A percentile compares a stretch with the other conserved stretches of the same genome.
These are phyloP conservation scores for Stramenopiles sp. DNA, from an alignment of 352 stramenopile species.

Conservation along the genomic window DNA sequence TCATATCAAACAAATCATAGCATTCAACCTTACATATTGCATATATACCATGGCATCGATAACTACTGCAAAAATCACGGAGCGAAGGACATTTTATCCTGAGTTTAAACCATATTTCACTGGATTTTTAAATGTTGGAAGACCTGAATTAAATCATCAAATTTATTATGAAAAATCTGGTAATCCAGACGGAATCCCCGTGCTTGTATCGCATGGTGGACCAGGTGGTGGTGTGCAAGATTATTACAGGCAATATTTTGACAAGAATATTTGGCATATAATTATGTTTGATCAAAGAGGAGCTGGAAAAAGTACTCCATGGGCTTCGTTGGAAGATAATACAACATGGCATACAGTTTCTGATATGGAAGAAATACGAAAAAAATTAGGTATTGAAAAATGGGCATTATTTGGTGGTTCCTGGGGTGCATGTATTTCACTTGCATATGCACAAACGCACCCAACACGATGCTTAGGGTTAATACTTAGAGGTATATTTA, in stretches of 20 bases:
- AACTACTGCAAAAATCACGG: background rate
- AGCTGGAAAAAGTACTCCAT: constrained; percentile 55
- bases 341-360: constrained; percentile 71
- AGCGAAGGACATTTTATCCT: constrained; percentile 35
- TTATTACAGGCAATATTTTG: constrained; percentile 65
- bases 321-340: constrained; percentile 59
- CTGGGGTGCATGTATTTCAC: constrained; percentile 63
- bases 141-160: constrained; percentile 48
- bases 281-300: constrained; percentile 78
- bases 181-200: constrained; percentile 40
- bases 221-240: constrained; percentile 60
- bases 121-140: constrained; percentile 31
- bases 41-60: too few species aligned
- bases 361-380: constrained; percentile 70
- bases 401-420: constrained; percentile 81
- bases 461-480: constrained; percentile 51
- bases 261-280: constrained; percentile 66
- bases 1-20: too few species aligned
- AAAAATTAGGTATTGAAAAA: constrained; percentile 53
- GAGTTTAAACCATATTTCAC: constrained; percentile 48
- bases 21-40: too few species aligned
- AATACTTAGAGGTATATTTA: constrained; percentile 72
- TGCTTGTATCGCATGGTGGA: constrained; percentile 79
- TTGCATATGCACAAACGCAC: constrained; percentile 70
- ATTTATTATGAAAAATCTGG: constrained; percentile 73